Base-by-base conservation (phyloP, 2,329 filamentous ascomycete species). In the Hysterium pulicare region DNA sequence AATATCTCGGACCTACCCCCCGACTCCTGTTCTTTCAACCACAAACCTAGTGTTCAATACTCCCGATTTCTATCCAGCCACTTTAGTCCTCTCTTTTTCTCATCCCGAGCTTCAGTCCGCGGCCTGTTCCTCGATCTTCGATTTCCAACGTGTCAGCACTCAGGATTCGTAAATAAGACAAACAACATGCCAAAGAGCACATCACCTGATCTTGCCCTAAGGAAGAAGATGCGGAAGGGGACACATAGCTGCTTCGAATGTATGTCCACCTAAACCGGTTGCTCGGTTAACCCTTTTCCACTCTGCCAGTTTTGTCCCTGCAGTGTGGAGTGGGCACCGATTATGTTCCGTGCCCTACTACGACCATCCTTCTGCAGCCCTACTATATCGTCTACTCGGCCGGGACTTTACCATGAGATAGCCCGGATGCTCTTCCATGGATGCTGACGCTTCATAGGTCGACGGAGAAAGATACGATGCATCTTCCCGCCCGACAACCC, bases 381-480 rank as follows among this genome's bases (percentile, higher is more conserved):
- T 28, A 28, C 13, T 28, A 28, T 28, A 28, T 28, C n/a, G n/a
- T n/a, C n/a, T n/a, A n/a, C n/a, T n/a, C n/a, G n/a, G n/a, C n/a
- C n/a, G n/a, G n/a, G n/a, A n/a, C n/a, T n/a, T n/a, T n/a, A n/a
- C n/a, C 21, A 41, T 35, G 3, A 35, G 19, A 31, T n/a, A 23
- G 10, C 26, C 33, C n/a, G 3, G 17, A 8, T 9, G 30, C 19
- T 19, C 15, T 31, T 33, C 19, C 19, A 32, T 16, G 8, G 20
- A 26, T 33, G 53, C 62, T 66, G 47, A 68, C 51, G 6, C 15
- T 35, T 19, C 32, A 24, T 39, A 66, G 76, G 74, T 44, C 69
- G 72, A 31, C 68, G 73, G 28, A 70, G 74, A 38, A 77, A 76
- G 57, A 72, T 75, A 21, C 66, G 68, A 40, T 77, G 74, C 55